Evolutionary conservation across 192 early-diverging fungal genomes (phyloP), one percentile per base, ranked within the genome.

Genomic region (Thamnidium elegans): DNA sequence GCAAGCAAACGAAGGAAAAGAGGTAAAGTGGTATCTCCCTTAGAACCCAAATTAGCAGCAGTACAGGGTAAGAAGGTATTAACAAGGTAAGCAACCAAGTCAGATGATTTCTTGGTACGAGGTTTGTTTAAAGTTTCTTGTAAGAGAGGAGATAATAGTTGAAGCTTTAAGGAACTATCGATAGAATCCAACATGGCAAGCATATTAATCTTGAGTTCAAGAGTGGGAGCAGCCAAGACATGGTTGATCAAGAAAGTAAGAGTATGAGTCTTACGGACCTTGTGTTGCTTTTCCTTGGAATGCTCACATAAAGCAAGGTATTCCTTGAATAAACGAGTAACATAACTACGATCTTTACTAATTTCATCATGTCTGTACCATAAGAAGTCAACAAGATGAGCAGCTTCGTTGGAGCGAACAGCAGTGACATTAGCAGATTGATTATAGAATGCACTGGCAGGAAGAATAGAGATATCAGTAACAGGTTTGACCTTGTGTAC

Each of bases 91-190:
- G 70, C 64, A 14, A 83, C 65, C 26, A 78, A 50, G 1, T 67
- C 67, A 0, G 72, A 72, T 44, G 55, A 68, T 4, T 62, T 62
- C 5, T 56, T 67, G 42, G 69, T 72, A 13, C 66, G 73, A 17
- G 70, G 69, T 7, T 68, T 69, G 17, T 79, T 77, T 43, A 88
- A 65, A 1, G 70, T 65, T 10, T 8, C 50, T 34, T 89, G 83
- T 26, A 93, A 58, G 30, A 92, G 69, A 39, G 84, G 87, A 31
- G 76, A 45, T 46, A 93, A 53, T 15, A 73, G 80, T 58, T 83
- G 82, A 31, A 92, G 67, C 56, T 90, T 90, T 21, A 64, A 66
- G 14, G 81, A 72, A 11, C 82, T 77, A 14, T 85, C 74, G 19
- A 91, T 71, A 7, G 46, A 10, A 13, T 69, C 62, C 39, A 91